Conservation (phyloP, 805 yeast genomes). For the Starmerella kuoi region DNA sequence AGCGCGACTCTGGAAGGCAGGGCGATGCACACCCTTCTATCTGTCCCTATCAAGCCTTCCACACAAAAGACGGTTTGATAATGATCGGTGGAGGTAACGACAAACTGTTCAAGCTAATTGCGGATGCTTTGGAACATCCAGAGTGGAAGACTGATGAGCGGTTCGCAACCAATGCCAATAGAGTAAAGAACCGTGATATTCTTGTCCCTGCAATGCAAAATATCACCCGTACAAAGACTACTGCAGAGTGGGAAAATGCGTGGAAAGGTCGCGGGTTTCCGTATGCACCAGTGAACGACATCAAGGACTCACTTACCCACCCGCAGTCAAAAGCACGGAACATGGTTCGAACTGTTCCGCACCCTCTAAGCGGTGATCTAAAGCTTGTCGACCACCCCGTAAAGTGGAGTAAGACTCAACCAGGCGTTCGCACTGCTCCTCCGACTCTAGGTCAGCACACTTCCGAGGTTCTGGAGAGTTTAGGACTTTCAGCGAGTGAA, state of each 20-base stretch:
- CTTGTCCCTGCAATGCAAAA: slow-evolving; percentile 28
- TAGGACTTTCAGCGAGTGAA: slow-evolving; percentile 20
- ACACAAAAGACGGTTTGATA: slow-evolving; percentile 30
- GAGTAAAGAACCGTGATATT: slow-evolving; percentile 29
- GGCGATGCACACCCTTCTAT: slow-evolving; percentile 35
- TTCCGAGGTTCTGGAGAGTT: slow-evolving; percentile 25
- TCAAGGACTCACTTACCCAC: slow-evolving; percentile 29
- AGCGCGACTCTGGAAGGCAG: slow-evolving; percentile 32
- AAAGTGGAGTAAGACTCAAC: slow-evolving; percentile 30
- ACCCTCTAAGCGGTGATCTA: slow-evolving; percentile 29
- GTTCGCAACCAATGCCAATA: slow-evolving; percentile 29
- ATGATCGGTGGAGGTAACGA: slow-evolving; percentile 37
- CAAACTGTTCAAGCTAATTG: slow-evolving; percentile 27
- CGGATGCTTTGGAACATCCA: slow-evolving; percentile 28
- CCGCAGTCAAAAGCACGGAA: slow-evolving; percentile 31
- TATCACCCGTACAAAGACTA: slow-evolving; percentile 26
- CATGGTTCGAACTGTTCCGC: slow-evolving; percentile 30
- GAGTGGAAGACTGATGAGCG: slow-evolving; percentile 31
- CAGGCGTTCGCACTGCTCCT: slow-evolving; percentile 29
- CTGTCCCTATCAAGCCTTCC: slow-evolving; percentile 34
- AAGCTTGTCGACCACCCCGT: slow-evolving; percentile 32
- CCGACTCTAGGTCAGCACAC: slow-evolving; percentile 34
- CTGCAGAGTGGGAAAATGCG: slow-evolving; percentile 29
- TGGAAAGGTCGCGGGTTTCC: slow-evolving; percentile 31
- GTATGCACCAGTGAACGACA: slow-evolving; percentile 33